These are phyloP conservation scores for Coffea canephora DNA, from an alignment of 257 asterid species.

Conservation along the genomic window DNA sequence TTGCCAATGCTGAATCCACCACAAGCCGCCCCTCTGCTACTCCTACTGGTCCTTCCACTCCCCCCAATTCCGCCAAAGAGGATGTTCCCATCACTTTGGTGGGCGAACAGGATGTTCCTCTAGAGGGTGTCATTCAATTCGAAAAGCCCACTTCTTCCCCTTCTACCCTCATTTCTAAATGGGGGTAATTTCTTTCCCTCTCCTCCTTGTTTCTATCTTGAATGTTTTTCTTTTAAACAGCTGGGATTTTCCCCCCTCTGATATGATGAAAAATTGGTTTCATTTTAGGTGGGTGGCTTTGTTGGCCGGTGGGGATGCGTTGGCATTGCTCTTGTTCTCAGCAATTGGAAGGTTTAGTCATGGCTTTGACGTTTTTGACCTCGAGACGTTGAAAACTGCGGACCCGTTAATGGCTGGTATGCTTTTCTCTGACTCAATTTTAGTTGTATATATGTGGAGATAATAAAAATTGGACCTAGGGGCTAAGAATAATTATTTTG, in stretches of 20 bases:
- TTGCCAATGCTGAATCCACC: constrained; percentile 39
- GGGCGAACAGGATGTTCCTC: constrained; percentile 54
- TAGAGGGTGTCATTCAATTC: constrained; percentile 86
- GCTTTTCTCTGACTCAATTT: not conserved
- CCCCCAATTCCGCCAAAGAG: constrained; percentile 28
- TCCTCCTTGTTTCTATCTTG: not conserved
- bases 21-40: constrained; percentile 28
- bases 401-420: constrained; percentile 92
- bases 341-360: constrained; percentile 88
- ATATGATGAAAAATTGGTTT: not conserved
- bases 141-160: constrained; percentile 54
- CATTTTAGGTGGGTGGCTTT: constrained; percentile 59
- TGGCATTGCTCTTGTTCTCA: constrained; percentile 69
- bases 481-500: constrained; percentile 2
- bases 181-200: constrained; percentile 48
- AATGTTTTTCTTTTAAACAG: not conserved
- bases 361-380: constrained; percentile 69
- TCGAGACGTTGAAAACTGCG: constrained; percentile 70
- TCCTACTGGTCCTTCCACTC: constrained; percentile 30
- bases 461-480: not conserved
- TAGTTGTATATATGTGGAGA: not conserved
- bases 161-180: constrained; percentile 41
- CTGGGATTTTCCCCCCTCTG: not conserved
- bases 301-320: constrained; percentile 87
- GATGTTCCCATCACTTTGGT: constrained; percentile 43